Evolutionary conservation across 2,329 filamentous ascomycete species (phyloP).

Genomic region (Ceratocystis diversiconidia): DNA sequence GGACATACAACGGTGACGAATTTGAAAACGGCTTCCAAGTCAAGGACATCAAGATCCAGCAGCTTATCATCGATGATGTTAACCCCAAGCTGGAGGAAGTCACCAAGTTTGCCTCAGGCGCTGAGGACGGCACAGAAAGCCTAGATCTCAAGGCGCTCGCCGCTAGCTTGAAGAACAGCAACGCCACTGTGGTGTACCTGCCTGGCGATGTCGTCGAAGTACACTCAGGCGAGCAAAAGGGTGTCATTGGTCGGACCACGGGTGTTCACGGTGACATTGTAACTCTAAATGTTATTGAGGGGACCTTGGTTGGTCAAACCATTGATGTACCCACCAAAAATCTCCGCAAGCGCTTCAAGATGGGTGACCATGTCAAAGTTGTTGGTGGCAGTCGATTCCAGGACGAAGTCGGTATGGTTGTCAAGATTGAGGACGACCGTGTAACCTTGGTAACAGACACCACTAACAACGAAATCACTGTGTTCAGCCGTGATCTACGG

Average conservation of each 20-base stretch:
- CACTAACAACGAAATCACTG: slow-evolving; percentile 83
- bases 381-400: slow-evolving; percentile 89
- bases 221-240: slow-evolving; percentile 87
- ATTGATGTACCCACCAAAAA: slow-evolving; percentile 90
- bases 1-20: slow-evolving; percentile 74
- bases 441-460: slow-evolving; percentile 90
- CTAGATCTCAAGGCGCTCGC: slow-evolving; percentile 84
- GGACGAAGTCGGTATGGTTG: slow-evolving; percentile 93
- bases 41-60: slow-evolving; percentile 84
- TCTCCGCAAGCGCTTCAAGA: slow-evolving; percentile 78
- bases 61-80: slow-evolving; percentile 73
- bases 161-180: slow-evolving; percentile 74
- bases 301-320: slow-evolving; percentile 63
- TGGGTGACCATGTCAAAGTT: slow-evolving; percentile 97
- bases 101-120: slow-evolving; percentile 78
- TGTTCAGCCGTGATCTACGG: slow-evolving; percentile 92
- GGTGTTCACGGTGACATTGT: slow-evolving; percentile 88
- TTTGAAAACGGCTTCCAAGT: slow-evolving; percentile 89
- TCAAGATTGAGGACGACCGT: slow-evolving; percentile 80
- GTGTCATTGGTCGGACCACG: slow-evolving; percentile 71
- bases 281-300: slow-evolving; percentile 70
- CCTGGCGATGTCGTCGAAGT: slow-evolving; percentile 95
- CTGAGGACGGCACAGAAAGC: slow-evolving; percentile 85
- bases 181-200: slow-evolving; percentile 68
- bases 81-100: slow-evolving; percentile 91